These are phyloP conservation scores for Curvularia verruculosa DNA, from an alignment of 2,329 filamentous ascomycete species.

Conservation along the genomic window DNA sequence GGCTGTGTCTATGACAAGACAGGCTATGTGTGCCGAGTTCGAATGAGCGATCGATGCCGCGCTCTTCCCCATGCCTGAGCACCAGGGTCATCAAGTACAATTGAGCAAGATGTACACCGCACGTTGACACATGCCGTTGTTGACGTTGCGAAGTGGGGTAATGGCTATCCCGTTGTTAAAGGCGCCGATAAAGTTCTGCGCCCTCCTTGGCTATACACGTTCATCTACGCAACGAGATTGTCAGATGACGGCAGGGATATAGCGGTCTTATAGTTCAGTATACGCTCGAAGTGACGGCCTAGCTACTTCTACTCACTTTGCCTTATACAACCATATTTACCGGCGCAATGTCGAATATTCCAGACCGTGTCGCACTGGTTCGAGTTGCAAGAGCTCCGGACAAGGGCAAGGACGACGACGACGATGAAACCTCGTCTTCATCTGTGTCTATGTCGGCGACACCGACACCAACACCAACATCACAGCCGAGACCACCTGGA, in stretches of 20 bases:
- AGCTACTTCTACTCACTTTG: not conserved
- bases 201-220: not conserved
- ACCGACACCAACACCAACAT: not conserved
- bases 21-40: constrained; percentile 4
- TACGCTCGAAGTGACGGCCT: not conserved
- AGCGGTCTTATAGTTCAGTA: not conserved
- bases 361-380: not conserved
- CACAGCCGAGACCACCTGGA: not conserved
- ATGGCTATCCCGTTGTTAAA: not conserved
- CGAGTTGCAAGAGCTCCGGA: constrained; percentile 14
- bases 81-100: not conserved
- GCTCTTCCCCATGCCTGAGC: constrained; percentile 6
- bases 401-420: constrained; percentile 13
- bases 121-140: not conserved
- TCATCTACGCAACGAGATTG: not conserved
- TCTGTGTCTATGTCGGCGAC: too few relatives aligned
- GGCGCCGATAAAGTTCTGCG: not conserved
- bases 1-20: constrained; percentile 13
- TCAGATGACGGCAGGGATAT: not conserved
- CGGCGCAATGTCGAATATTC: not conserved
- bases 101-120: not conserved
- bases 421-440: not conserved
- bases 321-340: not conserved
- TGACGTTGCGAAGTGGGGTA: not conserved
- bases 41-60: constrained; percentile 8